A percentile compares a stretch with the other conserved stretches of the same genome.
Conservation (phyloP, 1,139 yeast species). For the Pichia sp. region DNA sequence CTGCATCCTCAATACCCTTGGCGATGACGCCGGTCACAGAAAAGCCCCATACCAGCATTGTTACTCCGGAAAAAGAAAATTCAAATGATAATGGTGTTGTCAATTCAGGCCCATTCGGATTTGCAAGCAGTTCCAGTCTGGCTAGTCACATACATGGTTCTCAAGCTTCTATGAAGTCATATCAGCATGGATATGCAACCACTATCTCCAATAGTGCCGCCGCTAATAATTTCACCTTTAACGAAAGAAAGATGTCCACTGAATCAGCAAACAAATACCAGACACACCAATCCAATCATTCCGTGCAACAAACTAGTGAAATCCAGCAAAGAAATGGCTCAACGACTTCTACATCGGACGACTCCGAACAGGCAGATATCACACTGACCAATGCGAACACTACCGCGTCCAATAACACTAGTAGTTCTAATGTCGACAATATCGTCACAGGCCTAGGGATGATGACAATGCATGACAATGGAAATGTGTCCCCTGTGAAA, state of each 20-base stretch:
- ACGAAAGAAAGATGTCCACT: slow-evolving; percentile 11
- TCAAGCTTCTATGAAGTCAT: not conserved
- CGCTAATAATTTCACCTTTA: not conserved
- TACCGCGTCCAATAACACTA: not conserved
- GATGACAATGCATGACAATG: slow-evolving; percentile 14
- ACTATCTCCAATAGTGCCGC: not conserved
- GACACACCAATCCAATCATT: not conserved
- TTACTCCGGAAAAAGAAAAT: slow-evolving; percentile 14
- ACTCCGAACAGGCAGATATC: slow-evolving; percentile 12
- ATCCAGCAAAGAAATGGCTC: slow-evolving; percentile 7
- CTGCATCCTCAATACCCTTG: slow-evolving; percentile 56
- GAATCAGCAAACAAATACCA: slow-evolving; percentile 6
- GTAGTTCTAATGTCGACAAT: slow-evolving; percentile 1
- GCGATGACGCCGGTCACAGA: slow-evolving; percentile 80
- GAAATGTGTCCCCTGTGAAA: slow-evolving; percentile 12
- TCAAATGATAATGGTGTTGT: not conserved
- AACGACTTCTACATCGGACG: slow-evolving; percentile 2
- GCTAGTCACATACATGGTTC: not conserved
- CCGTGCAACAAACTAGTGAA: not conserved
- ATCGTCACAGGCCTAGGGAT: slow-evolving; percentile 17
- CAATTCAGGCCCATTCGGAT: not conserved
- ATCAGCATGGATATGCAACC: not conserved
- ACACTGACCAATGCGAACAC: slow-evolving; percentile 12
- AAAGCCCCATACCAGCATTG: slow-evolving; percentile 27
- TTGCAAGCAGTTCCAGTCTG: not conserved